Percentiles rank a stretch among this genome's conserved stretches.
These are phyloP conservation scores for Pichia occidentalis DNA, from an alignment of 805 yeast genomes.

Conservation along the genomic window DNA sequence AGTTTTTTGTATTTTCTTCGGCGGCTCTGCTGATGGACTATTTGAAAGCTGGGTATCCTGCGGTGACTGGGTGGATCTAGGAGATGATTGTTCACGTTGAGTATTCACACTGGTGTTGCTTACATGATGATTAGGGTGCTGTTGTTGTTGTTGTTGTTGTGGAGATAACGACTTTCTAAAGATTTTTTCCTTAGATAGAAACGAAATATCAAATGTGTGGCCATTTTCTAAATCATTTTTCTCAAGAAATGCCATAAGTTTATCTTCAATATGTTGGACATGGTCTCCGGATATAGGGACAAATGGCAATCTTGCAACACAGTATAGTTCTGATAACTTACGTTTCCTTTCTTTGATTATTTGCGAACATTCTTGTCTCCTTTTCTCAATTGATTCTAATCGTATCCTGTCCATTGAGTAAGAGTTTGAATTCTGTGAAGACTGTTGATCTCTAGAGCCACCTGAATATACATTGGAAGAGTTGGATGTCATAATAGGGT, in stretches of 20 bases:
- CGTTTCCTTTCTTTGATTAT: constrained; percentile 47
- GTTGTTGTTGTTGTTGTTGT: constrained; percentile 19
- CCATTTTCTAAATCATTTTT: constrained; percentile 48
- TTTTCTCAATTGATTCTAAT: constrained; percentile 38
- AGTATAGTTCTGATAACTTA: constrained; percentile 55
- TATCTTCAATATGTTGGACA: constrained; percentile 34
- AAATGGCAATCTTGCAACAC: constrained; percentile 47
- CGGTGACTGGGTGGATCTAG: neutral
- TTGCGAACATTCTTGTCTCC: constrained; percentile 37
- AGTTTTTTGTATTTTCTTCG: constrained; percentile 6
- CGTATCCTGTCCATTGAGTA: constrained; percentile 37
- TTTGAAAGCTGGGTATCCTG: constrained; percentile 2
- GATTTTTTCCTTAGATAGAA: constrained; percentile 30
- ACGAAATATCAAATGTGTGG: constrained; percentile 31
- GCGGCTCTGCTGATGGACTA: constrained; percentile 3
- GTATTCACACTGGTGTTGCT: neutral
- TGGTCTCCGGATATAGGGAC: constrained; percentile 36
- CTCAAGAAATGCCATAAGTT: constrained; percentile 40
- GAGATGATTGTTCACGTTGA: constrained; percentile 1
- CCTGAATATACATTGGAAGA: neutral
- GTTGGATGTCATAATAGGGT: neutral
- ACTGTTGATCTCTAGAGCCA: neutral
- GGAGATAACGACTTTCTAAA: constrained; percentile 25
- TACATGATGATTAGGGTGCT: constrained; percentile 10
- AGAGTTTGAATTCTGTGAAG: constrained; percentile 4